phyloP scores from a whole-genome alignment of 176 grass and related monocot species.

The Cenchrus americanus region DNA sequence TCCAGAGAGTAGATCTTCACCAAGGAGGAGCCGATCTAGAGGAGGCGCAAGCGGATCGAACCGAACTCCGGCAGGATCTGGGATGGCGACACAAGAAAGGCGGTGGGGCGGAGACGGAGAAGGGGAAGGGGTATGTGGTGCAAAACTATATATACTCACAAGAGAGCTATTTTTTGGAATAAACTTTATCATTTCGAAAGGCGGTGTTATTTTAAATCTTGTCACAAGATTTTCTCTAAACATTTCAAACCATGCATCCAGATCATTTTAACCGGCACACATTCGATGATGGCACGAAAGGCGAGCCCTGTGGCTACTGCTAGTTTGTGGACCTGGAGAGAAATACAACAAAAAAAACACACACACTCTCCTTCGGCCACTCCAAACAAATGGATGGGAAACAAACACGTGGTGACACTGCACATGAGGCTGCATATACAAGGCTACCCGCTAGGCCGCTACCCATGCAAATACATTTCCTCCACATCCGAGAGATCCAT shows the following conservation, averaged over 20 bases:
- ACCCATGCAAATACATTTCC: conserved; percentile 1
- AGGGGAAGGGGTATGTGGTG: no score
- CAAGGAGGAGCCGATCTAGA: no score
- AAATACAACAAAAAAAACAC: not conserved
- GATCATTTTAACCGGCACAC: not conserved
- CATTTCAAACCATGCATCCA: not conserved
- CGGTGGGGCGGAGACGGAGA: no score
- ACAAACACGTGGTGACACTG: conserved; percentile 14
- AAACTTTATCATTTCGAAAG: no score
- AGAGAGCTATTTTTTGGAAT: no score
- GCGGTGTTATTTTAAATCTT: no score
- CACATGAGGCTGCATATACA: not conserved
- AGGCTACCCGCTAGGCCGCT: not conserved
- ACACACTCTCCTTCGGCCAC: not conserved
- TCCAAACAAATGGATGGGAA: not conserved
- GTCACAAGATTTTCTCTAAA: no score
- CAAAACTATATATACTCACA: no score
- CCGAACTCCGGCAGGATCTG: no score
- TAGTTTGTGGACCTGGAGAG: not conserved
- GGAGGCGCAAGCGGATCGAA: no score
- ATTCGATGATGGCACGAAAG: not conserved
- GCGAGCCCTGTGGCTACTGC: not conserved
- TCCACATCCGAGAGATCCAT: not conserved
- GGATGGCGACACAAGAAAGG: no score
- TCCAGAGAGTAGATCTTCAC: no score